Evolutionary conservation across 2,329 filamentous ascomycete species (phyloP), one percentile per base, ranked within the genome.

Genomic region (Xylaria sp.): DNA sequence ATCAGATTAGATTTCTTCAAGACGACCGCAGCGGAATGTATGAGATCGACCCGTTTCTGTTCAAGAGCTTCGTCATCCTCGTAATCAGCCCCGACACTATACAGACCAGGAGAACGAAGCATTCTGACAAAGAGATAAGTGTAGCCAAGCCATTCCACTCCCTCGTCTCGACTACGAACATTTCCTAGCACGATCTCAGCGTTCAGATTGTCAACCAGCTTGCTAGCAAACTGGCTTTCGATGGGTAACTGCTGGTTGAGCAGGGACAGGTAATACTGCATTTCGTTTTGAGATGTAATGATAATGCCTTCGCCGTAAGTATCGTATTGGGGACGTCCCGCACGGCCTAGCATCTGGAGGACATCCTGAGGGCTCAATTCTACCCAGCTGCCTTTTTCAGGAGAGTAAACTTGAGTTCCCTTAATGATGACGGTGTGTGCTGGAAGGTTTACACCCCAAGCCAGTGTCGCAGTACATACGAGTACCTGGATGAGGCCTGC

Each of bases 381-480:
- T 23, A 99, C 94, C 95, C 96, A 99, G 80, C 93, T 96, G 84
- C 96, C 96, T 84, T 98, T 98, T 79, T 99, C 96, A 0, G 96
- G 96, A 0, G 96, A 98, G 82, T 99, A 99, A 23, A 99, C 92
- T 78, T 97, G 94, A 0, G 96, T 99, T 64, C 96, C 96, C 82
- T 99, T 99, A 84, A 99, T 99, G 78, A 99, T 95, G 77, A 99
- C 96, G 0, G 96, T 98, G 78, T 99, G 96, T 1, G 96, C 96
- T 4, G 96, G 96, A 78, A 99, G 83, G 81, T 99, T 99, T 78
- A 99, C 96, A 89, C 96, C 96, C 96, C 96, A 99, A 27, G 96
- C 96, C 62, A 99, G 85, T n/a, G 96, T 99, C 47, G 97, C 95
- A 47, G 96, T 99, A 81, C 94, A 98, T 42, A 98, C 95, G 60